Evolutionary conservation across 2,329 filamentous ascomycete species (phyloP).

Genomic region (Phoma sp.): DNA sequence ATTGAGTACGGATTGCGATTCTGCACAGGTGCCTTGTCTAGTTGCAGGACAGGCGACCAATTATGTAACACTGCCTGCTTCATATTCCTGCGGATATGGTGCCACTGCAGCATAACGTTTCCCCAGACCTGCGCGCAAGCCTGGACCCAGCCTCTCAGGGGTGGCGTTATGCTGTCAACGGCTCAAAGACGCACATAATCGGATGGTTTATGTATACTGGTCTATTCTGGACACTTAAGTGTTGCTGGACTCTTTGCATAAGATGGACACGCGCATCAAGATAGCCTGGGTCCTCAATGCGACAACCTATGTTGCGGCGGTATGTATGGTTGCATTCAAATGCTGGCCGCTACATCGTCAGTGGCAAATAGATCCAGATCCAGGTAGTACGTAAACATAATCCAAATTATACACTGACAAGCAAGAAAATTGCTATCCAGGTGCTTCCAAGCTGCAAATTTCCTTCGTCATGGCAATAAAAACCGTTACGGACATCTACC

Average conservation of each 20-base stretch:
- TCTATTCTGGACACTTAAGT: neutral
- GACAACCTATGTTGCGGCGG: neutral
- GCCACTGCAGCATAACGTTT: neutral
- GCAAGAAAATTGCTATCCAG: neutral
- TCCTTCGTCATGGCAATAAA: neutral
- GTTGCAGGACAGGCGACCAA: too few species aligned
- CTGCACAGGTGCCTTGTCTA: too few species aligned
- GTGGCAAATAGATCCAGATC: neutral
- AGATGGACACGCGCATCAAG: neutral
- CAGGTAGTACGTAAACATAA: neutral
- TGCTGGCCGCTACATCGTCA: neutral
- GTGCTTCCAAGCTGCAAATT: neutral
- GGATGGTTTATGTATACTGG: neutral
- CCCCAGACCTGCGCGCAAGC: neutral
- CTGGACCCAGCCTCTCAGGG: neutral
- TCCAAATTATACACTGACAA: neutral
- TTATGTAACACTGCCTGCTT: too few species aligned
- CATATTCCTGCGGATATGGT: too few species aligned
- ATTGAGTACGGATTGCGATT: too few species aligned
- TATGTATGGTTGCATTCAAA: neutral
- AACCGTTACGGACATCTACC: neutral
- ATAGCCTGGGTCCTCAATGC: neutral
- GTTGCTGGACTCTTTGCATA: neutral
- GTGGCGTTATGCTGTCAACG: neutral
- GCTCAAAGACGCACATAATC: neutral